Conservation (phyloP, 2,329 filamentous ascomycete species). For the Colletotrichum chrysophilum region DNA sequence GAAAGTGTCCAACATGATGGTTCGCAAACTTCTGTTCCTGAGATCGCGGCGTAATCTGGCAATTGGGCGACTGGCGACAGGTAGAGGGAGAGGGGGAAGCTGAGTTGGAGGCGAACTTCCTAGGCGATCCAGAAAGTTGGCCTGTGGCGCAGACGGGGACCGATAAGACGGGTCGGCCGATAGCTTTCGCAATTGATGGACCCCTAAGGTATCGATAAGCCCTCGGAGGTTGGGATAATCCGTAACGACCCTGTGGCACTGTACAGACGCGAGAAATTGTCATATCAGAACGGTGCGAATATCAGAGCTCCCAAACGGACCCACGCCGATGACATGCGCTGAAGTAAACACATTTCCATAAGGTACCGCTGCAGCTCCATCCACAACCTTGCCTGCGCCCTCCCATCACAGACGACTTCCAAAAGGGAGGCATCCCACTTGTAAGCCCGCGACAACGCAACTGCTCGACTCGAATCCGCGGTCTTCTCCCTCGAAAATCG, state of each 20-base stretch:
- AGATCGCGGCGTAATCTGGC: not conserved
- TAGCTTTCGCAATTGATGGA: not conserved
- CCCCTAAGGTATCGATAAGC: constrained; percentile 11
- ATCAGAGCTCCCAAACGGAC: not conserved
- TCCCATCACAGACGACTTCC: constrained; percentile 11
- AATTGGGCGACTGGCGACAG: not conserved
- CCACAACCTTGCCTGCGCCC: constrained; percentile 4
- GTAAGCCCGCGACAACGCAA: not conserved
- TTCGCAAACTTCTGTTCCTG: not conserved
- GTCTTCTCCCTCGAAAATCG: not conserved
- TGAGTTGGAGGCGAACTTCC: constrained; percentile 8
- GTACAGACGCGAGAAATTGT: accelerated
- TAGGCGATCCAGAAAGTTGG: constrained; percentile 16
- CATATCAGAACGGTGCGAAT: not conserved
- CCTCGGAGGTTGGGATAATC: not conserved
- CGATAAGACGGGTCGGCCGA: constrained; percentile 3
- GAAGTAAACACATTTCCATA: constrained; percentile 34
- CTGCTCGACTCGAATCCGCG: not conserved
- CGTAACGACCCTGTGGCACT: not conserved
- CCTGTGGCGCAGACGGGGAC: constrained; percentile 17
- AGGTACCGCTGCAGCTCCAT: not conserved
- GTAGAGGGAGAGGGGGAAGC: not conserved
- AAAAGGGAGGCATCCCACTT: constrained; percentile 15
- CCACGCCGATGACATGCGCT: constrained; percentile 12
- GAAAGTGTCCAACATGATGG: constrained; percentile 92